These are phyloP conservation scores for Phytopythium chamaehyphon DNA, from an alignment of 352 stramenopile species.

Conservation along the genomic window DNA sequence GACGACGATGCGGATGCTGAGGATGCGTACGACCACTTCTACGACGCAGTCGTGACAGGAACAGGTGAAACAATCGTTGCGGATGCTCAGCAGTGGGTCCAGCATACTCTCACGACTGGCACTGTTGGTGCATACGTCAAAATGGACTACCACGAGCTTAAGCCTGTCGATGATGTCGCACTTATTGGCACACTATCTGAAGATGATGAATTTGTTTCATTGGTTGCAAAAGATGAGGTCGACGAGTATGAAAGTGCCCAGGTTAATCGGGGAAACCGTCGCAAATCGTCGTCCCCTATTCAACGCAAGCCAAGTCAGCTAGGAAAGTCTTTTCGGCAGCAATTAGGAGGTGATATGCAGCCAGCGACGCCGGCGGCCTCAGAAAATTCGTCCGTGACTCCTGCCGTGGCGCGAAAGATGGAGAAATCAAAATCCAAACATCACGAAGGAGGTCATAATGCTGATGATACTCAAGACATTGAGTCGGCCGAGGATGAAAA, in stretches of 20 bases:
- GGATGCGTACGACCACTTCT: slow-evolving; percentile 63
- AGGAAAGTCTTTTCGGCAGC: too few species aligned
- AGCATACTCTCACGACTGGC: slow-evolving; percentile 33
- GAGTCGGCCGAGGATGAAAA: too few species aligned
- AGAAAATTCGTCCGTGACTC: too few species aligned
- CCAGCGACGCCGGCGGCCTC: neutral
- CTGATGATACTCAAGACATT: too few species aligned
- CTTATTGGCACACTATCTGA: slow-evolving; percentile 32
- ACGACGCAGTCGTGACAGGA: slow-evolving; percentile 38
- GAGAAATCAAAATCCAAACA: too few species aligned
- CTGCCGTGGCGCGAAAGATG: too few species aligned
- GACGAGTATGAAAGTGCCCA: slow-evolving; percentile 16
- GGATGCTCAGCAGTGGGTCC: slow-evolving; percentile 66
- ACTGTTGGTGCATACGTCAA: slow-evolving; percentile 48
- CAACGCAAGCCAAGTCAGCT: slow-evolving; percentile 32
- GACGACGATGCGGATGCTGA: slow-evolving; percentile 54
- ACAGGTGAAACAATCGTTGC: slow-evolving; percentile 58
- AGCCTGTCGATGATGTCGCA: slow-evolving; percentile 47
- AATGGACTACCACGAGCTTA: slow-evolving; percentile 59
- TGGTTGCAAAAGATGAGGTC: slow-evolving; percentile 42
- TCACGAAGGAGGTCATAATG: too few species aligned
- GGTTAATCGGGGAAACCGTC: slow-evolving; percentile 3
- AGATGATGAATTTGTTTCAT: slow-evolving; percentile 57
- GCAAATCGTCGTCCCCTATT: slow-evolving; percentile 23
- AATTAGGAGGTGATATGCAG: too few species aligned